These are phyloP conservation scores for Epichloe typhina DNA, from an alignment of 2,329 filamentous ascomycete species.

Conservation along the genomic window DNA sequence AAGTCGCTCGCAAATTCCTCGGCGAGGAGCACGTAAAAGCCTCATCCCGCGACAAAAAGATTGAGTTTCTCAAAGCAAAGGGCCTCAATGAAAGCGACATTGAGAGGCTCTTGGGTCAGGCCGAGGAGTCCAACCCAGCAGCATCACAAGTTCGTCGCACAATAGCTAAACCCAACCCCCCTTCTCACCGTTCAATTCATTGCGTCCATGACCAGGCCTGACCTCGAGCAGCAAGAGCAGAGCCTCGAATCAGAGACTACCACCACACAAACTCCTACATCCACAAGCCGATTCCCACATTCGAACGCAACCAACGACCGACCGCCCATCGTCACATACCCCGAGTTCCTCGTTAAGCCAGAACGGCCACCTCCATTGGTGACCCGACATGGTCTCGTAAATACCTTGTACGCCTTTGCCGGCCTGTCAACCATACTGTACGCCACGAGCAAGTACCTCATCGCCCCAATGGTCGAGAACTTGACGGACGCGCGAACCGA, in stretches of 20 bases:
- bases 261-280: background rate
- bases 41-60: constrained; percentile 58
- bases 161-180: constrained; percentile 1
- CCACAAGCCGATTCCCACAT: constrained; percentile 14
- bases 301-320: constrained; percentile 24
- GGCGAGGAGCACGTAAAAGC: constrained; percentile 59
- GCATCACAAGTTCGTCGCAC: constrained; percentile 10
- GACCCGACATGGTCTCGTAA: constrained; percentile 44
- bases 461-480: constrained; percentile 46
- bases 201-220: background rate
- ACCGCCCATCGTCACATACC: constrained; percentile 54
- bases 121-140: constrained; percentile 6
- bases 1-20: constrained; percentile 65
- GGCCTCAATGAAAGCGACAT: constrained; percentile 57
- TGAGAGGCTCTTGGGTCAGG: constrained; percentile 43
- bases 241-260: background rate
- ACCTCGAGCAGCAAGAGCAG: background rate
- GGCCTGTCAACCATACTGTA: constrained; percentile 52
- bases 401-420: constrained; percentile 44
- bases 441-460: constrained; percentile 54
- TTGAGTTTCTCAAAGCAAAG: constrained; percentile 64
- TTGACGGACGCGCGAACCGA: constrained; percentile 39
- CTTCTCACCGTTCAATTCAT: background rate
- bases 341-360: constrained; percentile 51
- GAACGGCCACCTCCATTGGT: constrained; percentile 46